Evolutionary conservation across 345 rosid species (phyloP).

Genomic region (Raphanus sativus): DNA sequence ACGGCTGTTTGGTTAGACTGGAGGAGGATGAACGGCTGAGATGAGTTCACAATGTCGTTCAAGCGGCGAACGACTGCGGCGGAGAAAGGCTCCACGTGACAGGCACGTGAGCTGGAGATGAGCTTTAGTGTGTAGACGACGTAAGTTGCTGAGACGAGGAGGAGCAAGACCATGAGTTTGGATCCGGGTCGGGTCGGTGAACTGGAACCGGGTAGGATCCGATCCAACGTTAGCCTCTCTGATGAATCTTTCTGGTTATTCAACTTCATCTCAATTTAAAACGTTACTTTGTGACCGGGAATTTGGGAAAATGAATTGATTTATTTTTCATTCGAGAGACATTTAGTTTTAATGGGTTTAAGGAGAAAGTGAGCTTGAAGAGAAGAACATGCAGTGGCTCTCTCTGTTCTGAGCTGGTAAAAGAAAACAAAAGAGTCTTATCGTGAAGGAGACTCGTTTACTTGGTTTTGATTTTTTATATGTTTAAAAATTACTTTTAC

Average conservation of each 20-base stretch:
- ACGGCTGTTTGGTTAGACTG: slow-evolving; percentile 17
- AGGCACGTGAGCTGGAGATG: slow-evolving; percentile 62
- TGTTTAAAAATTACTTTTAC: not conserved
- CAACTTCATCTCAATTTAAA: slow-evolving; percentile 18
- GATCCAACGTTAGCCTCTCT: slow-evolving; percentile 68
- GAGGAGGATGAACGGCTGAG: slow-evolving; percentile 32
- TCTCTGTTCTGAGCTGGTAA: slow-evolving; percentile 9
- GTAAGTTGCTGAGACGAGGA: slow-evolving; percentile 72
- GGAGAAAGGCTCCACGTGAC: slow-evolving; percentile 46
- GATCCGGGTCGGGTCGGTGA: slow-evolving; percentile 52
- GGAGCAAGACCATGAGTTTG: slow-evolving; percentile 67
- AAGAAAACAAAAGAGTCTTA: slow-evolving; percentile 24
- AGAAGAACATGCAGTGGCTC: slow-evolving; percentile 38
- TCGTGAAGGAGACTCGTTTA: slow-evolving; percentile 29
- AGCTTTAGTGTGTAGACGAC: slow-evolving; percentile 82
- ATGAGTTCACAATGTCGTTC: slow-evolving; percentile 31
- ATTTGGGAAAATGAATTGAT: not conserved
- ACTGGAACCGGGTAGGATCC: slow-evolving; percentile 48
- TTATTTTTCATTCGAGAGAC: not conserved
- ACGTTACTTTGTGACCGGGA: not conserved
- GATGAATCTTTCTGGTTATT: slow-evolving; percentile 34
- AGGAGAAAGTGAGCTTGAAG: slow-evolving; percentile 19
- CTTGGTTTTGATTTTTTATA: not conserved
- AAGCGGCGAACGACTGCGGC: slow-evolving; percentile 29
- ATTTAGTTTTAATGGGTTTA: not conserved